Evolutionary conservation across 352 stramenopile genomes (phyloP), one percentile per base, ranked within the genome.

Genomic region (Thalassiosira mediterranea): DNA sequence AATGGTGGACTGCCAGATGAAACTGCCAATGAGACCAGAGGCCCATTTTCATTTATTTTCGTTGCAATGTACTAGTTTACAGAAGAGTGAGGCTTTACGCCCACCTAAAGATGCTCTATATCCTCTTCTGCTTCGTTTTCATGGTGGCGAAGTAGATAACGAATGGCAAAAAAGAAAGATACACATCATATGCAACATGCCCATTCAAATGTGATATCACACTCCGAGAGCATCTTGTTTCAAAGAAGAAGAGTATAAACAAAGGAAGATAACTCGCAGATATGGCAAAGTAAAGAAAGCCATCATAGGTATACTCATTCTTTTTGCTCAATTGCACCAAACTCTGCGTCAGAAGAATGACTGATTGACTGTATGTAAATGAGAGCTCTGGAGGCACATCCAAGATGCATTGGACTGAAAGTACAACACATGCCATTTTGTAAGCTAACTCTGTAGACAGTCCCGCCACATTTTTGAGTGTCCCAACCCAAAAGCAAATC

Each of bases 361-460:
- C 49, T 23, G 49, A 59, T 37, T 59, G 49, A 31, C 49, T 59
- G 21, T 59, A 59, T 15, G 49, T 59, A 23, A 28, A 59, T n/a
- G 49, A 15, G 11, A 59, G 49, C 31, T 59, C 49, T n/a, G 49
- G 49, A 13, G 49, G 49, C 3, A 59, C 49, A 59, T 31, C 13
- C 49, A 59, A 31, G 4, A n/a, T 11, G 31, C 31, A 59, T 59
- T 59, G 49, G 17, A 37, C 49, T 10, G 7, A 5, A 7, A 59
- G 49, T 3, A 59, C 49, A n/a, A 34, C 25, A 37, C 23, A 32
- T 37, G 49, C 25, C 49, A 59, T 59, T 13, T n/a, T 4, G n/a
- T 15, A n/a, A 28, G 49, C 49, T n/a, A n/a, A 23, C 15, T 59
- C 31, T 15, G 21, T 59, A n/a, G 10, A 11, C 25, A 59, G 19